These are phyloP conservation scores for Amylocarpus encephaloides DNA, from an alignment of 2,329 filamentous ascomycete genomes.

Conservation along the genomic window DNA sequence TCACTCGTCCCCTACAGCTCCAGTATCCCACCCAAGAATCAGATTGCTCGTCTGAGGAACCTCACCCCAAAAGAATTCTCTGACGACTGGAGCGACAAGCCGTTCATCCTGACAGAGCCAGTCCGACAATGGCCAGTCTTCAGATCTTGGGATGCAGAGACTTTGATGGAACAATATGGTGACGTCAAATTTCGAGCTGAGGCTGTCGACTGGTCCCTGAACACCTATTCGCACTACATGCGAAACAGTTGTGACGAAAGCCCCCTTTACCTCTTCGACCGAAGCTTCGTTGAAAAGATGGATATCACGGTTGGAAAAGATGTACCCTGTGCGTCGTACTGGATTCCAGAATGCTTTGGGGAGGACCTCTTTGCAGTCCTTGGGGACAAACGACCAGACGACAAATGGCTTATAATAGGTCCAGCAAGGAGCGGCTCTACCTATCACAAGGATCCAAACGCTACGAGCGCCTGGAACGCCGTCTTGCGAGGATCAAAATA, in stretches of 20 bases:
- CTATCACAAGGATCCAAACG: constrained; percentile 81
- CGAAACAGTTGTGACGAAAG: constrained; percentile 73
- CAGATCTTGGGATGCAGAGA: constrained; percentile 65
- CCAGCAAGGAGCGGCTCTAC: constrained; percentile 83
- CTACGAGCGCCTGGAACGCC: constrained; percentile 84
- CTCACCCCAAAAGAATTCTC: constrained; percentile 70
- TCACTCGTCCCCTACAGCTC: constrained; percentile 58
- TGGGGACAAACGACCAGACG: constrained; percentile 71
- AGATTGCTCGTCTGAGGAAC: constrained; percentile 63
- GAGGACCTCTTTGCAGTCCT: constrained; percentile 79
- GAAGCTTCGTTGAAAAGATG: constrained; percentile 83
- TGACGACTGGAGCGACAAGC: constrained; percentile 66
- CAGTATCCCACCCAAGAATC: constrained; percentile 66
- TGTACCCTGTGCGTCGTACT: constrained; percentile 52
- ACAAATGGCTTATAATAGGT: constrained; percentile 88
- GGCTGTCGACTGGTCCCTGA: constrained; percentile 84
- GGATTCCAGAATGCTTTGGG: constrained; percentile 77
- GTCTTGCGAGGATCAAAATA: constrained; percentile 87
- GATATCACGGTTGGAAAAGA: constrained; percentile 53
- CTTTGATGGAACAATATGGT: constrained; percentile 57
- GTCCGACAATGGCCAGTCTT: constrained; percentile 78
- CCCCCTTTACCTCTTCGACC: constrained; percentile 88
- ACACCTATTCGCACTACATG: constrained; percentile 81
- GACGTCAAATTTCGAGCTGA: constrained; percentile 76
- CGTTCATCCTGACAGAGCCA: constrained; percentile 79